phyloP scores from a whole-genome alignment of 768 basidiomycete genomes.

The Xanthoconium purpureum region DNA sequence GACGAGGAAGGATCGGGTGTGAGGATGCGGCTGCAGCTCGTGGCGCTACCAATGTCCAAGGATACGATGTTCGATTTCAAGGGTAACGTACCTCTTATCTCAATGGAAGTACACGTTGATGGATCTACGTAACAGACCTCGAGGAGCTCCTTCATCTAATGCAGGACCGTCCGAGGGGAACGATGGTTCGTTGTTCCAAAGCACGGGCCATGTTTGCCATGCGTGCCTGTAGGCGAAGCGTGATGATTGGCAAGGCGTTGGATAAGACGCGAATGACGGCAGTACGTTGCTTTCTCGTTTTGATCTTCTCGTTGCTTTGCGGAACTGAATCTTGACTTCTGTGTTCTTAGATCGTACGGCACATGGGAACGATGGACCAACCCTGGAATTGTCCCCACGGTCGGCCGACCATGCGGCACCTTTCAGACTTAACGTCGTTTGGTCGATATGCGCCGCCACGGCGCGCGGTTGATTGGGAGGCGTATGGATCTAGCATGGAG shows the following conservation, averaged over 20 bases:
- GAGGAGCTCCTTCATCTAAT: constrained; percentile 90
- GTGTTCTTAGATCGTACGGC: constrained; percentile 56
- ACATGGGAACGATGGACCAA: constrained; percentile 83
- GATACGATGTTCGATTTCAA: constrained; percentile 85
- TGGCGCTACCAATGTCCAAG: constrained; percentile 89
- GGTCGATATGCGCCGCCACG: constrained; percentile 11
- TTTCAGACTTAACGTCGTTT: constrained; percentile 48
- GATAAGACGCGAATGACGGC: constrained; percentile 73
- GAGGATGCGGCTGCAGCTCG: constrained; percentile 51
- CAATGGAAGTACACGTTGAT: background rate
- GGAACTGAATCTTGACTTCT: background rate
- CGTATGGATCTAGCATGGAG: constrained; percentile 10
- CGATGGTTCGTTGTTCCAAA: constrained; percentile 90
- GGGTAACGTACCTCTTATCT: constrained; percentile 45
- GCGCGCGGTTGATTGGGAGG: constrained; percentile 37
- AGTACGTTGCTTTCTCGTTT: constrained; percentile 39
- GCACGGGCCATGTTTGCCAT: constrained; percentile 95
- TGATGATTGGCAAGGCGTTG: constrained; percentile 91
- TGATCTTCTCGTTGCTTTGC: background rate
- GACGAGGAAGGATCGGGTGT: background rate
- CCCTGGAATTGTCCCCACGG: constrained; percentile 92
- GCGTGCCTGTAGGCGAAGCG: constrained; percentile 92
- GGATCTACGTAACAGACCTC: constrained; percentile 54
- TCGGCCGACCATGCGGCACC: constrained; percentile 78
- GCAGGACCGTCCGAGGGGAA: constrained; percentile 69